Evolutionary conservation across 2,329 filamentous ascomycete species (phyloP).

Genomic region (Pestalotiopsis sp.): DNA sequence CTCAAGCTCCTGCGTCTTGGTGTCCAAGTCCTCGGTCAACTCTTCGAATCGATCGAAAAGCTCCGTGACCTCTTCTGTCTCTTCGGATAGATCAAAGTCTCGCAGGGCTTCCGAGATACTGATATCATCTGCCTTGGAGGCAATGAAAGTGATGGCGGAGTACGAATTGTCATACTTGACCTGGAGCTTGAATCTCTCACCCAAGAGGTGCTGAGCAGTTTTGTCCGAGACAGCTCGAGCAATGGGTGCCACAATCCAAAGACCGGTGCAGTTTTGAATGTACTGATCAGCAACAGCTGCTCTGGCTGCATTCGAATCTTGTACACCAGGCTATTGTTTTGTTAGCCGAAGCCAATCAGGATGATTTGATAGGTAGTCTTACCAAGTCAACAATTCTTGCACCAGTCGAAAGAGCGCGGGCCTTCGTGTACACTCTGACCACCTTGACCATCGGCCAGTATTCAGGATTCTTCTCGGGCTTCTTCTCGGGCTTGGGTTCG

Average conservation of each 20-base stretch:
- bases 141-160: slow-evolving; percentile 53
- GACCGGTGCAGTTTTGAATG: slow-evolving; percentile 53
- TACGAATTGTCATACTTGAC: slow-evolving; percentile 60
- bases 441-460: slow-evolving; percentile 43
- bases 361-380: not conserved
- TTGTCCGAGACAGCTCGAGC: slow-evolving; percentile 63
- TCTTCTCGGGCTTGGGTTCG: slow-evolving; percentile 39
- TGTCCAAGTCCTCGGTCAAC: not conserved
- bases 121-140: slow-evolving; percentile 23
- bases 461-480: slow-evolving; percentile 21
- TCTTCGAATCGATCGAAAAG: not conserved
- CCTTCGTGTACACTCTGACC: slow-evolving; percentile 50
- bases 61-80: slow-evolving; percentile 35
- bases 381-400: slow-evolving; percentile 57
- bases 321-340: slow-evolving; percentile 38
- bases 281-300: slow-evolving; percentile 59
- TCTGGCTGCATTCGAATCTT: slow-evolving; percentile 61
- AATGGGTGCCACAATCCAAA: slow-evolving; percentile 62
- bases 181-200: slow-evolving; percentile 59
- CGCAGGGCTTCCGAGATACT: slow-evolving; percentile 27
- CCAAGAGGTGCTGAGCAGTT: slow-evolving; percentile 57
- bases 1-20: not conserved
- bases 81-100: slow-evolving; percentile 37
- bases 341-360: not conserved
- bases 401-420: slow-evolving; percentile 51